Evolutionary conservation across 305 asterid genomes (phyloP).

Genomic region (Fraxinus greggii): DNA sequence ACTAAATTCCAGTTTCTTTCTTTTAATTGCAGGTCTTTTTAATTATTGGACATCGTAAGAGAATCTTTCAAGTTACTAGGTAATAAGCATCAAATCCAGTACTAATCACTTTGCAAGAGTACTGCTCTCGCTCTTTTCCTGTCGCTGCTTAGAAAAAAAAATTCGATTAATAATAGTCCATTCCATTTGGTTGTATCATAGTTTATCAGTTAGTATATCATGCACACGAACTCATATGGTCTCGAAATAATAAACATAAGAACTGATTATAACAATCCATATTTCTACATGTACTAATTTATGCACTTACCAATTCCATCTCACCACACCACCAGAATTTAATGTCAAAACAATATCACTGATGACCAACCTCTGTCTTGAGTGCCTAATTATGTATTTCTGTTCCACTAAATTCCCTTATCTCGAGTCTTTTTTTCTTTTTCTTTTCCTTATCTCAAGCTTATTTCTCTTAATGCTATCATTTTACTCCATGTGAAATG

Average conservation of each 20-base stretch:
- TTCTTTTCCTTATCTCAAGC: not conserved
- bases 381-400: not conserved
- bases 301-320: not conserved
- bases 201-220: not conserved
- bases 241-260: not conserved
- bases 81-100: not conserved
- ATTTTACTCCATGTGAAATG: not conserved
- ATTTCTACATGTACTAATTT: not conserved
- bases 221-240: not conserved
- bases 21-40: not conserved
- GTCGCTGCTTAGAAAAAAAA: not conserved
- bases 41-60: not conserved
- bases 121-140: not conserved
- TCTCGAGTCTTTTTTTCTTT: not conserved
- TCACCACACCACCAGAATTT: not conserved
- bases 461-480: not conserved
- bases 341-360: not conserved
- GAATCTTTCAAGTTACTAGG: not conserved
- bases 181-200: conserved; percentile 4
- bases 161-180: not conserved
- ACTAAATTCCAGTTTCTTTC: not conserved
- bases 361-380: not conserved
- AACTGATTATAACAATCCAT: not conserved
- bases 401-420: not conserved
- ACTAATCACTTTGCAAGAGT: conserved; percentile 1